A percentile compares a stretch with the other conserved stretches of the same genome.
These are phyloP conservation scores for Aspergillus fijiensis DNA, from an alignment of 2,329 filamentous ascomycete genomes.

Conservation along the genomic window DNA sequence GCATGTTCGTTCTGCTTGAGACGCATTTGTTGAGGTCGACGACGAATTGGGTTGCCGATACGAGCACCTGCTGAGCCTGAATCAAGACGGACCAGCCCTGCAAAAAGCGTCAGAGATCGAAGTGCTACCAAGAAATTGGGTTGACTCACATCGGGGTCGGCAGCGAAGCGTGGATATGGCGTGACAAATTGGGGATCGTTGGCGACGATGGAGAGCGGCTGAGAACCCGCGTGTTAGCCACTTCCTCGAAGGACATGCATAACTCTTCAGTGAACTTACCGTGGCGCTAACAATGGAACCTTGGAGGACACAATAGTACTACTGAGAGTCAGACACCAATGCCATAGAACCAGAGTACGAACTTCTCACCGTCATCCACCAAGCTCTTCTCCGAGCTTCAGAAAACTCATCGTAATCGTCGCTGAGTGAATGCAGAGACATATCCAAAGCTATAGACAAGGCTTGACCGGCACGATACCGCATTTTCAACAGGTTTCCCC, in stretches of 20 bases:
- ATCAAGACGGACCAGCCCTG: conserved; percentile 47
- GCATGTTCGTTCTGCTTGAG: conserved; percentile 35
- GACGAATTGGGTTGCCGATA: conserved; percentile 44
- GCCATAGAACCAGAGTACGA: background rate
- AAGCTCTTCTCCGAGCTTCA: conserved; percentile 45
- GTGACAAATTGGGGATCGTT: conserved; percentile 46
- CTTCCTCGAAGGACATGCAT: background rate
- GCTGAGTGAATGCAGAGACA: conserved; percentile 40
- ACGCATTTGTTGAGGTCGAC: conserved; percentile 43
- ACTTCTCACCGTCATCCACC: conserved; percentile 49
- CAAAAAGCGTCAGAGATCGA: conserved; percentile 14
- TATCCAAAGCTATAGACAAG: conserved; percentile 44
- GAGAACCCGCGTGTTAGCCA: conserved; percentile 14
- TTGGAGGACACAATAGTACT: conserved; percentile 49
- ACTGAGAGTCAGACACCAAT: conserved; percentile 2
- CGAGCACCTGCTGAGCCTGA: conserved; percentile 44
- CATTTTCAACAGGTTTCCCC: conserved; percentile 49
- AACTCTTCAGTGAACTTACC: conserved; percentile 27
- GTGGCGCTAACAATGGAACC: conserved; percentile 47
- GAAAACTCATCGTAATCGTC: conserved; percentile 37
- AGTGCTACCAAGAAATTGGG: background rate
- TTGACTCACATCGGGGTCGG: conserved; percentile 41
- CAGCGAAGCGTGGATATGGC: conserved; percentile 41
- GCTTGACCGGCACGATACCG: conserved; percentile 47
- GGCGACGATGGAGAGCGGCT: conserved; percentile 45